Evolutionary conservation across 1,284 basidiomycete genomes (phyloP).

Genomic region (Caloboletus firmus): DNA sequence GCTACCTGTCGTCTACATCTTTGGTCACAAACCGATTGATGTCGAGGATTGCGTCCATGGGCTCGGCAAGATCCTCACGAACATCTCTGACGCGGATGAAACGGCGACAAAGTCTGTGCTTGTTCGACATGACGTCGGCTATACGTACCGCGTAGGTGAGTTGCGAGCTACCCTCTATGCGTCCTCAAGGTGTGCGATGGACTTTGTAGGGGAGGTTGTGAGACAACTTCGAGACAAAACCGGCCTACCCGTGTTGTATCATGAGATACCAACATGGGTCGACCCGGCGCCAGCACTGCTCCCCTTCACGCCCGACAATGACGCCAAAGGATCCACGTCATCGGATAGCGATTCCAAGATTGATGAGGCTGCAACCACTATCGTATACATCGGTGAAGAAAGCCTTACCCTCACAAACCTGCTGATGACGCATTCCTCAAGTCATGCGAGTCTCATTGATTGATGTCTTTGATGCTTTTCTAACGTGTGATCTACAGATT

Average conservation of each 20-base stretch:
- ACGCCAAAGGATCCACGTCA: neutral
- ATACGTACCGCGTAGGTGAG: slow-evolving; percentile 69
- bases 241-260: slow-evolving; percentile 17
- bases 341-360: neutral
- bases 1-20: slow-evolving; percentile 83
- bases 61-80: slow-evolving; percentile 40
- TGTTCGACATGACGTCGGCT: slow-evolving; percentile 80
- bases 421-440: slow-evolving; percentile 70
- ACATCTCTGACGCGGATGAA: slow-evolving; percentile 5
- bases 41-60: slow-evolving; percentile 49
- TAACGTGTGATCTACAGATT: slow-evolving; percentile 45
- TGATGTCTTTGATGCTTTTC: neutral
- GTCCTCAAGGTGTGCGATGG: neutral
- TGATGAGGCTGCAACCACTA: slow-evolving; percentile 28
- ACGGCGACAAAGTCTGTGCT: slow-evolving; percentile 37
- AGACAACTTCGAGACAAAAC: slow-evolving; percentile 30
- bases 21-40: slow-evolving; percentile 67
- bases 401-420: slow-evolving; percentile 83
- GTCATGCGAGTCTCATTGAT: slow-evolving; percentile 29
- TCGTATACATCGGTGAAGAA: slow-evolving; percentile 87
- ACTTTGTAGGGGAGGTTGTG: slow-evolving; percentile 39
- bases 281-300: slow-evolving; percentile 14
- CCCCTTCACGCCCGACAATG: neutral
- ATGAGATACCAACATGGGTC: slow-evolving; percentile 17
- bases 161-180: neutral